phyloP scores from a whole-genome alignment of 164 flowering plant genomes.

The Vitis cinerea region DNA sequence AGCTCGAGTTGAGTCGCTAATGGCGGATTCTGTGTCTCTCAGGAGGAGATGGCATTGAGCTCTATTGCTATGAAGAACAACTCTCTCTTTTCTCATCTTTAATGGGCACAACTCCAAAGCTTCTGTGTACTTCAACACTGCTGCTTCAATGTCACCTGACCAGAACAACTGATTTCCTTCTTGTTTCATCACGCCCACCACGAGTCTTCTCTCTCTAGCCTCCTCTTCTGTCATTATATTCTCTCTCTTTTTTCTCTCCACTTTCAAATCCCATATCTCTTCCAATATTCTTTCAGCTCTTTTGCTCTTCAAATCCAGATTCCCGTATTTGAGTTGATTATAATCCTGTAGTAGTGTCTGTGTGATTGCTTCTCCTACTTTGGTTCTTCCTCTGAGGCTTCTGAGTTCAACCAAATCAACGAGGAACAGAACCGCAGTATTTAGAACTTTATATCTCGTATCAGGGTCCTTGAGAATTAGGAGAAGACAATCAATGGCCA shows the following conservation, averaged over 20 bases:
- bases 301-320: conserved; percentile 20
- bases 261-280: conserved; percentile 28
- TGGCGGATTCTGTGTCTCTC: conserved; percentile 42
- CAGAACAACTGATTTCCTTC: conserved; percentile 53
- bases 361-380: conserved; percentile 24
- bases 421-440: conserved; percentile 11
- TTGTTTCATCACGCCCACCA: conserved; percentile 24
- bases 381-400: conserved; percentile 1
- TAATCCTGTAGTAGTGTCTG: conserved; percentile 19
- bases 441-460: conserved; percentile 18
- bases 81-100: conserved; percentile 58
- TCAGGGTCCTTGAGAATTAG: conserved; percentile 58
- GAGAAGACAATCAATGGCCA: conserved; percentile 77
- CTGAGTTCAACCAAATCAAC: conserved; percentile 29
- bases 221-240: conserved; percentile 19
- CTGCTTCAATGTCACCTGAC: conserved; percentile 52
- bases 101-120: conserved; percentile 64
- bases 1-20: conserved; percentile 75
- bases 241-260: conserved; percentile 25
- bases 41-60: conserved; percentile 70
- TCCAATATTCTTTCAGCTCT: conserved; percentile 16
- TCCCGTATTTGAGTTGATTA: conserved; percentile 23
- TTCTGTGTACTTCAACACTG: conserved; percentile 45
- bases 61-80: conserved; percentile 70
- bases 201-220: not conserved